Evolutionary conservation across 179 eudicot genomes (phyloP).

Genomic region (Silene coronaria): DNA sequence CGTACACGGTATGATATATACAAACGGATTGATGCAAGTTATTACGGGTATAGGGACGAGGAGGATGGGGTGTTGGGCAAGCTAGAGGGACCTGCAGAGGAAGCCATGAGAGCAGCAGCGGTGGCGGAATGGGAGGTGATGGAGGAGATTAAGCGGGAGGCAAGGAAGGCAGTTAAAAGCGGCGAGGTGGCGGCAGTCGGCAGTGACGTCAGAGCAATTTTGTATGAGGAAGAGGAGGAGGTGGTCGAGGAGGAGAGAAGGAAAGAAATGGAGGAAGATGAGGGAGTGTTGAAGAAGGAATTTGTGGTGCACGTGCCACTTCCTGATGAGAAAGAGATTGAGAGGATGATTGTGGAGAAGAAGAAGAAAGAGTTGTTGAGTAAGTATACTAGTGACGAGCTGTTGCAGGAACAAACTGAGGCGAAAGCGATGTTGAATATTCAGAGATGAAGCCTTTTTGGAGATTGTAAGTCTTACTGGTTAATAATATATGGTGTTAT

Average conservation of each 20-base stretch:
- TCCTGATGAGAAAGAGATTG: constrained; percentile 90
- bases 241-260: constrained; percentile 55
- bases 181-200: constrained; percentile 63
- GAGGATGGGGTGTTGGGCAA: constrained; percentile 81
- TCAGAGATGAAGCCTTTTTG: constrained; percentile 19
- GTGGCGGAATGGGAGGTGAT: constrained; percentile 65
- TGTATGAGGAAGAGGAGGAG: constrained; percentile 85
- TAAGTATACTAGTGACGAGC: constrained; percentile 65
- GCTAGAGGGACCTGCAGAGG: constrained; percentile 71
- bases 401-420: constrained; percentile 71
- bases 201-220: constrained; percentile 39
- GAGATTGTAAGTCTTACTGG: not conserved
- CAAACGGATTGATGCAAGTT: constrained; percentile 79
- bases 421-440: constrained; percentile 55
- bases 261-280: constrained; percentile 36
- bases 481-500: not conserved
- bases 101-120: constrained; percentile 64
- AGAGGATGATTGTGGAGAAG: constrained; percentile 84
- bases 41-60: constrained; percentile 87
- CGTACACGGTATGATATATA: constrained; percentile 83
- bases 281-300: constrained; percentile 46
- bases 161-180: constrained; percentile 69
- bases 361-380: constrained; percentile 87
- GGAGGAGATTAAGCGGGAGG: constrained; percentile 87
- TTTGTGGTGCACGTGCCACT: constrained; percentile 84